Evolutionary conservation across 202 grass and related monocot genomes (phyloP).

Genomic region (Elaeis oleifera): DNA sequence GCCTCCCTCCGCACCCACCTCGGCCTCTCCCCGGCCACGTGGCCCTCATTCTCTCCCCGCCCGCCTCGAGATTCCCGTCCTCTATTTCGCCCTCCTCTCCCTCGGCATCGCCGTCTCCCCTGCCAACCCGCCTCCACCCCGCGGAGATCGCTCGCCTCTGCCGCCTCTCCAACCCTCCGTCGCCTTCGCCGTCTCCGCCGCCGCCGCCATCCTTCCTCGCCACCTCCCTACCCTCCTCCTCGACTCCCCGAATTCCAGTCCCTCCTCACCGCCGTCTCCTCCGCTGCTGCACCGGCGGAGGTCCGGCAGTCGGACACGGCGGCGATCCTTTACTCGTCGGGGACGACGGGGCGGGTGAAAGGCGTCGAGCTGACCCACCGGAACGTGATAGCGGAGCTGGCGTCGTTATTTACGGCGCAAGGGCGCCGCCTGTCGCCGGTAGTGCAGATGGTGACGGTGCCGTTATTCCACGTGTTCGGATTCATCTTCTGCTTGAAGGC

Average conservation of each 20-base stretch:
- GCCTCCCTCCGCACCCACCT: slow-evolving; percentile 9
- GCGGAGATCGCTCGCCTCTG: slow-evolving; percentile 28
- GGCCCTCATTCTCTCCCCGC: slow-evolving; percentile 32
- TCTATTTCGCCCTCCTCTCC: slow-evolving; percentile 42
- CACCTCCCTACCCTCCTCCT: slow-evolving; percentile 23
- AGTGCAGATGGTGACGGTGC: slow-evolving; percentile 39
- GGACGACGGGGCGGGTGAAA: slow-evolving; percentile 57
- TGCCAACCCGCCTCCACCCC: slow-evolving; percentile 29
- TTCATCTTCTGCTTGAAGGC: slow-evolving; percentile 35
- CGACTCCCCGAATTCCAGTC: slow-evolving; percentile 30
- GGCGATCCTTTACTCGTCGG: slow-evolving; percentile 57
- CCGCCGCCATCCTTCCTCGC: slow-evolving; percentile 23
- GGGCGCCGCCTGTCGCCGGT: neutral
- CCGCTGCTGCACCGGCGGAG: neutral
- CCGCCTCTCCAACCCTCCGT: slow-evolving; percentile 26
- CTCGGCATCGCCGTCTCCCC: slow-evolving; percentile 35
- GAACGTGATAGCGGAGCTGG: slow-evolving; percentile 31
- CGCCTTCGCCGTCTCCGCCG: slow-evolving; percentile 36
- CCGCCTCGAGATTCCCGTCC: slow-evolving; percentile 32
- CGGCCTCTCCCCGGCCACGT: slow-evolving; percentile 28
- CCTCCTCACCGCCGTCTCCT: slow-evolving; percentile 1
- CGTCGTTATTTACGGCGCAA: neutral
- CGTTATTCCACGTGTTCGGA: slow-evolving; percentile 56
- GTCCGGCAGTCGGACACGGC: slow-evolving; percentile 43
- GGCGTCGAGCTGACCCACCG: slow-evolving; percentile 52